Evolutionary conservation across 2,329 filamentous ascomycete genomes (phyloP).

Genomic region (Alternaria sp.): DNA sequence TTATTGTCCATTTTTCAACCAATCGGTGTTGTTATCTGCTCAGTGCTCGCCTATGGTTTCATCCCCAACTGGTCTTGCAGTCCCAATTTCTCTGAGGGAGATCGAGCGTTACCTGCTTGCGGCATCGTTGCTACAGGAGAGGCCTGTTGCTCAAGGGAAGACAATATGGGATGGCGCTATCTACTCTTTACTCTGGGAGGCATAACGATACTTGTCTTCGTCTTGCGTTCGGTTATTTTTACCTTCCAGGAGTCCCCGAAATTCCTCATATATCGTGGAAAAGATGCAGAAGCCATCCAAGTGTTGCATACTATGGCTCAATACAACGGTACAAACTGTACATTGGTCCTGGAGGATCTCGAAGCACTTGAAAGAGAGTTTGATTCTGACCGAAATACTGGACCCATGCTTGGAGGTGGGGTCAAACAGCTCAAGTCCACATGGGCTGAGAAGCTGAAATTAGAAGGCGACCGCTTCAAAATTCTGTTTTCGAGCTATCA

Average conservation of each 20-base stretch:
- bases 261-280: slow-evolving; percentile 63
- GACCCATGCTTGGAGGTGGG: slow-evolving; percentile 44
- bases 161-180: slow-evolving; percentile 59
- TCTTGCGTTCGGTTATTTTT: slow-evolving; percentile 64
- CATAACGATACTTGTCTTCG: slow-evolving; percentile 56
- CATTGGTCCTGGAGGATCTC: slow-evolving; percentile 49
- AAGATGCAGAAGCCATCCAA: slow-evolving; percentile 61
- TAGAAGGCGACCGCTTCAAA: slow-evolving; percentile 56
- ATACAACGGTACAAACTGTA: slow-evolving; percentile 51
- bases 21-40: slow-evolving; percentile 63
- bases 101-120: slow-evolving; percentile 57
- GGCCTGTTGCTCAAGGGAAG: slow-evolving; percentile 49
- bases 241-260: slow-evolving; percentile 68
- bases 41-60: slow-evolving; percentile 63
- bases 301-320: slow-evolving; percentile 56
- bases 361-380: slow-evolving; percentile 47
- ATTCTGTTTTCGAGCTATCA: slow-evolving; percentile 56
- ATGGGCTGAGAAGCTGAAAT: slow-evolving; percentile 46
- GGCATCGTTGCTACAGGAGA: slow-evolving; percentile 41
- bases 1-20: slow-evolving; percentile 66
- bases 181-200: slow-evolving; percentile 53
- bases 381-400: slow-evolving; percentile 28
- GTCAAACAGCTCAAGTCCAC: slow-evolving; percentile 42
- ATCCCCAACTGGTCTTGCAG: slow-evolving; percentile 62
- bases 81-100: slow-evolving; percentile 59